Evolutionary conservation across 1,284 basidiomycete genomes (phyloP).

Genomic region (Bondarzewia mesenterica): DNA sequence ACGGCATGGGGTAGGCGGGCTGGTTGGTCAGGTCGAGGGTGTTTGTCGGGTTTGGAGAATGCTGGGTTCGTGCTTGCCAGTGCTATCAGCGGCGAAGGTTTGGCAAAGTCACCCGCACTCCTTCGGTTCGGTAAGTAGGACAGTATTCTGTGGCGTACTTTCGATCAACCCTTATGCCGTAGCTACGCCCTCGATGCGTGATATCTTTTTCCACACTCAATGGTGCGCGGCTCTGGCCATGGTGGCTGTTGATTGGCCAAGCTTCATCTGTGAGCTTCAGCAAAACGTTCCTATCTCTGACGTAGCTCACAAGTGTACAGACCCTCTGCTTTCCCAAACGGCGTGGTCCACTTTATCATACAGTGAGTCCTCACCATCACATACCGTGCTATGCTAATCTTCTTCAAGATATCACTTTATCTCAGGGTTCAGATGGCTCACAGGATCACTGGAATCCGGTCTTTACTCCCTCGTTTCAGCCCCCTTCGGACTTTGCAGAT

Average conservation of each 20-base stretch:
- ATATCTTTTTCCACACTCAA: conserved; percentile 89
- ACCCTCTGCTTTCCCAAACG: conserved; percentile 79
- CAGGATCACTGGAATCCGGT: conserved; percentile 61
- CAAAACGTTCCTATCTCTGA: background rate
- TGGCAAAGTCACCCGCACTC: conserved; percentile 79
- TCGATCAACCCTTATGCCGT: conserved; percentile 2
- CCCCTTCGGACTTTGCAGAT: conserved; percentile 57
- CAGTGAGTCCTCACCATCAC: conserved; percentile 46
- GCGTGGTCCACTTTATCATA: conserved; percentile 85
- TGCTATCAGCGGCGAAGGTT: conserved; percentile 84
- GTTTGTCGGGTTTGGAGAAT: conserved; percentile 69
- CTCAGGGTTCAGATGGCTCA: conserved; percentile 34
- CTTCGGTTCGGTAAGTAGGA: conserved; percentile 73
- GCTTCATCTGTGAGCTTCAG: conserved; percentile 68
- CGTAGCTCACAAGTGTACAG: conserved; percentile 30
- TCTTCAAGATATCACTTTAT: conserved; percentile 66
- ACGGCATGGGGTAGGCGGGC: conserved; percentile 77
- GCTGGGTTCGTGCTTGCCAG: conserved; percentile 85
- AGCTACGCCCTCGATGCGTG: conserved; percentile 91
- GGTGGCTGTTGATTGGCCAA: conserved; percentile 92
- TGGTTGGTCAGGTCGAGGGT: conserved; percentile 44
- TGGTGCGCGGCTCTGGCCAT: conserved; percentile 84
- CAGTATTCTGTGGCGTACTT: conserved; percentile 11
- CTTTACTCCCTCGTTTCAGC: conserved; percentile 47
- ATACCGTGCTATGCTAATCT: conserved; percentile 3